These are phyloP conservation scores for Macrolepiota albuminosa DNA, from an alignment of 768 basidiomycete species.

Conservation along the genomic window DNA sequence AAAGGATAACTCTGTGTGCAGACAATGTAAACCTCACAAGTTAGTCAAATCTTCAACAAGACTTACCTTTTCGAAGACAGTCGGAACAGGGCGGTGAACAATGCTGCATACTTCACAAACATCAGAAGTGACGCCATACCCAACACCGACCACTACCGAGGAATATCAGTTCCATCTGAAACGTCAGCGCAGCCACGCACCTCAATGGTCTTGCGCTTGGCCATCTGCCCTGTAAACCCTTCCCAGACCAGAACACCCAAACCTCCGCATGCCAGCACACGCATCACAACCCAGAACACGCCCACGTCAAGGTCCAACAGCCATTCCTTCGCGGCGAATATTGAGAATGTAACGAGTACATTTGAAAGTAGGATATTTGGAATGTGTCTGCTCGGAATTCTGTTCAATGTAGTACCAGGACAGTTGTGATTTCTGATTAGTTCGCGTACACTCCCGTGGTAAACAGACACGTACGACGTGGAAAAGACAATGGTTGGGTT, in stretches of 20 bases:
- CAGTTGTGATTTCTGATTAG: conserved; percentile 15
- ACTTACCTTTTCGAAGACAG: conserved; percentile 63
- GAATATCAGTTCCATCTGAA: conserved; percentile 2
- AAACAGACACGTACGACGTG: conserved; percentile 39
- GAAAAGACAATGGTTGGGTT: conserved; percentile 51
- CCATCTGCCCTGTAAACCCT: conserved; percentile 45
- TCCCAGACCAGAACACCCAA: conserved; percentile 62
- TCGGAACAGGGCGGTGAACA: conserved; percentile 66
- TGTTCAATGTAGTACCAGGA: conserved; percentile 19
- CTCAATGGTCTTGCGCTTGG: conserved; percentile 54
- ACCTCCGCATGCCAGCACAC: conserved; percentile 70
- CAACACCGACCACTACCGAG: conserved; percentile 62
- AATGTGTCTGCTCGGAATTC: conserved; percentile 48
- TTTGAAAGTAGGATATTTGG: conserved; percentile 58
- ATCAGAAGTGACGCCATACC: conserved; percentile 62
- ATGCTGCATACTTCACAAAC: conserved; percentile 62
- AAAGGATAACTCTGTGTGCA: conserved; percentile 59
- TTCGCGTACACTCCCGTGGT: neutral
- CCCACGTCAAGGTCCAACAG: conserved; percentile 62
- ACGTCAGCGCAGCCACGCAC: conserved; percentile 29
- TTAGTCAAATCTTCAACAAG: neutral
- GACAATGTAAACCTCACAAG: neutral
- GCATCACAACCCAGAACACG: conserved; percentile 73
- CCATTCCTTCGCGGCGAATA: conserved; percentile 64
- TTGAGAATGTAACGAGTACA: conserved; percentile 55